phyloP scores from a whole-genome alignment of 768 basidiomycete species.

The Tricholoma flavovirens region DNA sequence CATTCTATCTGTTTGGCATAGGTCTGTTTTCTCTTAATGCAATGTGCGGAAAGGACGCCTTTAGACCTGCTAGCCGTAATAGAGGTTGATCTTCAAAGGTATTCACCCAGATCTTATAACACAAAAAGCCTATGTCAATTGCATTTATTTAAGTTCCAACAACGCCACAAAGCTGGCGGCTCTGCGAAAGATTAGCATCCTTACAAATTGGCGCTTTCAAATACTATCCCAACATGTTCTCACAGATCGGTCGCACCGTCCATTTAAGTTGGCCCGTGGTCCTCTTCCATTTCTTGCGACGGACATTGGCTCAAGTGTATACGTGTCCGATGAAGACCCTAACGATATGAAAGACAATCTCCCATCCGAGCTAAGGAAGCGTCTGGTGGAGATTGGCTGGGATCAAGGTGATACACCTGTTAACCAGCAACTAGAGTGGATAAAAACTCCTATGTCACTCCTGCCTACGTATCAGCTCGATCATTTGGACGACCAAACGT shows the following conservation, averaged over 20 bases:
- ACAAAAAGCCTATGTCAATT: not conserved
- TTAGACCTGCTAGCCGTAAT: conserved; percentile 44
- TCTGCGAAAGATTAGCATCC: conserved; percentile 46
- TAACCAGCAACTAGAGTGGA: conserved; percentile 53
- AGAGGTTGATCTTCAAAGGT: conserved; percentile 55
- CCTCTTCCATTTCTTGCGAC: conserved; percentile 72
- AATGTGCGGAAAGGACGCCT: conserved; percentile 60
- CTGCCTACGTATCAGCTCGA: conserved; percentile 55
- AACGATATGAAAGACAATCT: conserved; percentile 48
- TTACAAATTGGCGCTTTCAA: conserved; percentile 68
- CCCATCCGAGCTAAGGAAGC: conserved; percentile 58
- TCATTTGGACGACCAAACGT: conserved; percentile 33
- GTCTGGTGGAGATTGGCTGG: conserved; percentile 74
- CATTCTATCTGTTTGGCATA: conserved; percentile 15
- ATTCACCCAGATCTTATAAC: not conserved
- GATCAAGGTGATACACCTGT: conserved; percentile 49
- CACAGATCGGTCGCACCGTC: conserved; percentile 54
- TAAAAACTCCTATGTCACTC: conserved; percentile 60
- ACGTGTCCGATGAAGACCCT: conserved; percentile 47
- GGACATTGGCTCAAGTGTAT: conserved; percentile 63
- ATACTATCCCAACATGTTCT: conserved; percentile 57
- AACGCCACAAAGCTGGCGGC: conserved; percentile 43
- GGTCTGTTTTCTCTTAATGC: conserved; percentile 67
- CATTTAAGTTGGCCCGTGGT: conserved; percentile 66
- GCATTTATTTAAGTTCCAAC: conserved; percentile 39